phyloP scores from a whole-genome alignment of 331 rosid genomes.

The Acacia concinna region DNA sequence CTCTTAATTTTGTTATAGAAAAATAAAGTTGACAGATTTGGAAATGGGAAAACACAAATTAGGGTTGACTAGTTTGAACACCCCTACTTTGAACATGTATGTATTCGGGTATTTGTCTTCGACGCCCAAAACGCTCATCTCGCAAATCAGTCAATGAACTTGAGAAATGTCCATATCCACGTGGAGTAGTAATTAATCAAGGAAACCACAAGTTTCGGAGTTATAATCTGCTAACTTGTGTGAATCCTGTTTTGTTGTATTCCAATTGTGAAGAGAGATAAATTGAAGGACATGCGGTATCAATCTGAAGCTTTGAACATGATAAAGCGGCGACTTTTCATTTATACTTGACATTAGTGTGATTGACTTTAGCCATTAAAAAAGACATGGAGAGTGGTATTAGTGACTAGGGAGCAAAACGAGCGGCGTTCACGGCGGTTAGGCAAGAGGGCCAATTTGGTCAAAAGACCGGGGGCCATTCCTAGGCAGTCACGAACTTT shows the following conservation, averaged over 20 bases:
- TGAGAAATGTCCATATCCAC: background rate
- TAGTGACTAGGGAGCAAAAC: constrained; percentile 25
- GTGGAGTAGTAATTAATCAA: background rate
- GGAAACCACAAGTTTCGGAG: background rate
- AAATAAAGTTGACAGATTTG: background rate
- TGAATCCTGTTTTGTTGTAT: too few relatives aligned
- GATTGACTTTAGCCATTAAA: too few relatives aligned
- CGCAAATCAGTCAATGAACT: background rate
- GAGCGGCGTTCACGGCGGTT: constrained; percentile 47
- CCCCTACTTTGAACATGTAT: background rate
- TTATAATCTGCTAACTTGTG: background rate
- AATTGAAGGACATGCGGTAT: too few relatives aligned
- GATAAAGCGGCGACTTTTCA: too few relatives aligned
- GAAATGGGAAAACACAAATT: background rate
- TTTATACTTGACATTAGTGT: too few relatives aligned
- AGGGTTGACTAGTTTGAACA: background rate
- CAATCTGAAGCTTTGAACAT: too few relatives aligned
- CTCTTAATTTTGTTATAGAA: too few relatives aligned
- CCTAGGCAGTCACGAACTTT: constrained; percentile 44
- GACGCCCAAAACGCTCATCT: background rate
- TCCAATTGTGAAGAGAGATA: too few relatives aligned
- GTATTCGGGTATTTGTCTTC: background rate
- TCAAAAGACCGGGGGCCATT: constrained; percentile 45
- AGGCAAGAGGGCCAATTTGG: constrained; percentile 34
- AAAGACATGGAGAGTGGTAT: too few relatives aligned